Base-by-base conservation (phyloP, 139 green algal species). In the Chlorella sp. region DNA sequence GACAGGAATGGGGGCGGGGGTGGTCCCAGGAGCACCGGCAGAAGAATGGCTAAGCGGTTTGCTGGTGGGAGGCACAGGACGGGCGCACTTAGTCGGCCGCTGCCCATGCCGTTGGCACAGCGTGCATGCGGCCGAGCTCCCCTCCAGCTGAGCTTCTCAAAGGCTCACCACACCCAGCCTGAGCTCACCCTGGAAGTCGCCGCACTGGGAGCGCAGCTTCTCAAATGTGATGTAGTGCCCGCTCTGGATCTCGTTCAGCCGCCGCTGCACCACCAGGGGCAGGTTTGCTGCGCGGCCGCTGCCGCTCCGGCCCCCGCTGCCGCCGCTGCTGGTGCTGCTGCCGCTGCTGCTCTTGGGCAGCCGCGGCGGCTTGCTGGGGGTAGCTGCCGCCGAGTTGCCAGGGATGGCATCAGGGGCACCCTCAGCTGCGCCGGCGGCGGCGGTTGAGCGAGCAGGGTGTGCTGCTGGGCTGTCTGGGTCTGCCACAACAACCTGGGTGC, bases 191-290 rank as follows among this genome's bases (percentile, higher is more conserved):
- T 32, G 7, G n/a, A 69, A 62, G 34, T 67, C 36, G 30, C 74
- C 74, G 55, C 74, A 81, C 55, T 81, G 74, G 20, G 15, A 23
- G 47, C 62, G 74, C 74, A 81, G 74, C 74, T 81, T 81, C n/a
- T 81, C 28, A 60, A 81, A 36, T 34, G 28, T 57, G 32, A 68
- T 69, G 55, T 69, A 70, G 32, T 81, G 74, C 30, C 74, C 34
- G 23, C 74, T 68, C n/a, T 81, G 74, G 11, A 81, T 71, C 21
- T 81, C 74, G 3, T 32, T 70, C 21, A 81, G 55, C 23, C 74
- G 74, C 21, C 74, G 74, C 74, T 70, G 55, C 74, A 81, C 55
- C 21, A 17, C 26, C 13, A 4, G 47, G 47, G 38, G 41, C 47
- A 36, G 70, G 39, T 20, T 21, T 34, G 9, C 13, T 4, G 70